Evolutionary conservation across 139 green algal species (phyloP), one percentile per base, ranked within the genome.

Genomic region (Yamagishiella unicocca): DNA sequence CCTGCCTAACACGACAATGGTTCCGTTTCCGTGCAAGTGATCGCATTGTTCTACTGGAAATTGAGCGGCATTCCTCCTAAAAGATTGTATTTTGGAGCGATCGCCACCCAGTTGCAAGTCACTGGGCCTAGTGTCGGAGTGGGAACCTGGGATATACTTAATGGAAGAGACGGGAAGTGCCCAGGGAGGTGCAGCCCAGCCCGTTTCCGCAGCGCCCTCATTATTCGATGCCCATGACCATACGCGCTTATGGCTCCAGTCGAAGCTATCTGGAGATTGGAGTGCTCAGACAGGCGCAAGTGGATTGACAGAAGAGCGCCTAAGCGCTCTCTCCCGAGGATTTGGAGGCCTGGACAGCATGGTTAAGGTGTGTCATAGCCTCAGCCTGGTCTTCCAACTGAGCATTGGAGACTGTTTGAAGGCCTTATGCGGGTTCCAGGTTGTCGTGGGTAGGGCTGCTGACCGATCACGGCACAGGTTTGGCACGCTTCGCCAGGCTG

Each of bases 341-440:
- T 86, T 86, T 35, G 43, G 64, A 31, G 58, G 27, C 21, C 80
- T 86, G 22, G 80, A 86, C 64, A 42, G 27, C 43, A 86, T 86
- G 80, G 80, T 86, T 37, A 85, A 85, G 62, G 79, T 76, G 29
- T 1, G 78, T 7, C 3, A 53, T n/a, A 22, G 6, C 64, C 64
- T 67, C 6, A 6, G 6, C 29, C 58, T n/a, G n/a, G n/a, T n/a
- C n/a, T n/a, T n/a, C n/a, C n/a, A n/a, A n/a, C n/a, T n/a, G n/a
- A n/a, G n/a, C n/a, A n/a, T n/a, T n/a, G n/a, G n/a, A n/a, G n/a
- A n/a, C n/a, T n/a, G n/a, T n/a, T n/a, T n/a, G n/a, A n/a, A n/a
- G n/a, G n/a, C n/a, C n/a, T n/a, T n/a, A n/a, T n/a, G n/a, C n/a
- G n/a, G n/a, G n/a, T n/a, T n/a, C n/a, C n/a, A n/a, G n/a, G n/a